A percentile compares a stretch with the other conserved stretches of the same genome.
These are phyloP conservation scores for Porphyrellus cyaneotinctus DNA, from an alignment of 768 basidiomycete genomes.

Conservation along the genomic window DNA sequence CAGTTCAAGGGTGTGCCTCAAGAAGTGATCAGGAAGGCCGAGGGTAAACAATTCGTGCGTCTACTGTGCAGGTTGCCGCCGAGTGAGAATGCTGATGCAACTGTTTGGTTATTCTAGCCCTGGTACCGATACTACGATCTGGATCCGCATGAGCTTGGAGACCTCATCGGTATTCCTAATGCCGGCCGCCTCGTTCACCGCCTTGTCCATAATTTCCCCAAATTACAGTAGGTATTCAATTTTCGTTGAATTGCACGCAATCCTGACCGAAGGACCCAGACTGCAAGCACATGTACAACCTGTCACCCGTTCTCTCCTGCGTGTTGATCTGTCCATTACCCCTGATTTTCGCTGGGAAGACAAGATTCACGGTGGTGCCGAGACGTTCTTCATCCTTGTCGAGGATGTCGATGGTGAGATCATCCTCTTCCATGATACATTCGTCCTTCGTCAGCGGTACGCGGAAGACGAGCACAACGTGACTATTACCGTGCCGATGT, in stretches of 20 bases:
- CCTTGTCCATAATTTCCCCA: conserved; percentile 94
- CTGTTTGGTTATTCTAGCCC: conserved; percentile 44
- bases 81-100: not conserved
- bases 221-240: conserved; percentile 62
- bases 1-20: conserved; percentile 91
- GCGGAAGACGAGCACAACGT: conserved; percentile 93
- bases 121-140: conserved; percentile 98
- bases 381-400: conserved; percentile 90
- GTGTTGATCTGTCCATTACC: conserved; percentile 88
- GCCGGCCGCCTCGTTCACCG: conserved; percentile 90
- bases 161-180: conserved; percentile 90
- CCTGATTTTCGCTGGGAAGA: conserved; percentile 99
- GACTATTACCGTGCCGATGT: conserved; percentile 93
- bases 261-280: conserved; percentile 33
- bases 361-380: conserved; percentile 82
- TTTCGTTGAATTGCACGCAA: not conserved
- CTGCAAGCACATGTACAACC: conserved; percentile 96
- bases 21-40: conserved; percentile 85
- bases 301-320: conserved; percentile 87
- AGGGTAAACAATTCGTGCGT: conserved; percentile 94
- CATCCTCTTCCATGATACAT: conserved; percentile 91
- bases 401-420: conserved; percentile 98
- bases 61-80: not conserved
- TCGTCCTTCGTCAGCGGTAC: conserved; percentile 87
- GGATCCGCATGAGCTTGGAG: conserved; percentile 87